Evolutionary conservation across 1,139 yeast species (phyloP), one percentile per base, ranked within the genome.

Genomic region (Suhomyces ambrosiae): DNA sequence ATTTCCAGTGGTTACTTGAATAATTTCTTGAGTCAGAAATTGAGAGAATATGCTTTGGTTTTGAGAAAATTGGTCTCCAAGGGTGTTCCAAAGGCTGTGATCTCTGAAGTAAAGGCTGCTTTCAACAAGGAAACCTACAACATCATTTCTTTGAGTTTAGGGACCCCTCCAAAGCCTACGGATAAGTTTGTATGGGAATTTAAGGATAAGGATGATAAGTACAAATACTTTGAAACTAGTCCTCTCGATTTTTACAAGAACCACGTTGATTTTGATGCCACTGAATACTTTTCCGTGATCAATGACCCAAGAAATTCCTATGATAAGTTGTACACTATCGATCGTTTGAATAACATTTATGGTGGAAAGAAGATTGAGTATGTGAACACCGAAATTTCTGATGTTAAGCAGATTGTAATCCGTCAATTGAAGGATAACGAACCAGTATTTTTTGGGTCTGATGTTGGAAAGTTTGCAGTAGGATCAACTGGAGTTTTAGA

Each of bases 361-460:
- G 85, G 81, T 32, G 86, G 85, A 17, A 77, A 79, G 49, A 78
- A 77, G 29, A 86, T 86, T 30, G 72, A 76, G 37, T 86, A 86
- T 56, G 72, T 86, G 48, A 86, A 86, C 59, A 71, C 80, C 38
- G 80, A 80, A 32, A 72, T 81, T 42, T 76, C 76, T 8, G 68
- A 68, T 3, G 63, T 86, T 40, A 78, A 87, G 34, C 53, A 68
- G 21, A 70, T 80, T 30, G 86, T 87, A 14, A 76, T 86, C 30
- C 73, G 74, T 50, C 76, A 86, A 67, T 75, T 86, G 56, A 74
- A 82, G 60, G 73, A 69, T 44, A 80, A 85, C 60, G 83, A 82
- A 59, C 85, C 94, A 0, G 86, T 86, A 4, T 86, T 86, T 63
- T 86, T 86, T 54, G 95, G 95, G 12, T 82, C 89, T 22, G 94